phyloP scores from a whole-genome alignment of 2,329 filamentous ascomycete genomes.

The Huntiella omanensis region DNA sequence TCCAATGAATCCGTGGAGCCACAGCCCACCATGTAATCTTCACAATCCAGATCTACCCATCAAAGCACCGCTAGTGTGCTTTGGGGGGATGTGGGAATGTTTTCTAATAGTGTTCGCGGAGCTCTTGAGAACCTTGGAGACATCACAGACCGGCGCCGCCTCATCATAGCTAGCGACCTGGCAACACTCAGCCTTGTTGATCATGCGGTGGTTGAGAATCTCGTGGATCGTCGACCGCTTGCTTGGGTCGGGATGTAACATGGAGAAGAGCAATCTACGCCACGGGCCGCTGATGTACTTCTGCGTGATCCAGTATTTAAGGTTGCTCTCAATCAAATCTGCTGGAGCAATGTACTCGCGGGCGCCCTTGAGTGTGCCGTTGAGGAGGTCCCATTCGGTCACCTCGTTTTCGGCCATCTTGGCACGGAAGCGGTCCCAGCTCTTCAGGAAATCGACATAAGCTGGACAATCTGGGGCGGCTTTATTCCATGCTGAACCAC shows the following conservation, averaged over 20 bases:
- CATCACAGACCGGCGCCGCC: slow-evolving; percentile 30
- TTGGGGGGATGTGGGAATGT: slow-evolving; percentile 27
- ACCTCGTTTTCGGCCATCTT: neutral
- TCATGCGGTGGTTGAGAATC: slow-evolving; percentile 50
- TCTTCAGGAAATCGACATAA: slow-evolving; percentile 45
- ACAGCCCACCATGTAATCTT: neutral
- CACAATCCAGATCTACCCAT: slow-evolving; percentile 6
- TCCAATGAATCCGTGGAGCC: neutral
- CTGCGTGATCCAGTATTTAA: slow-evolving; percentile 25
- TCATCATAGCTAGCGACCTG: slow-evolving; percentile 53
- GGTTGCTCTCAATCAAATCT: neutral
- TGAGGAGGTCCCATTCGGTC: neutral
- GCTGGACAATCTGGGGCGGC: slow-evolving; percentile 37
- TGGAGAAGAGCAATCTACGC: slow-evolving; percentile 55
- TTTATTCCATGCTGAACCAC: slow-evolving; percentile 55
- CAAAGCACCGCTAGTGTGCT: slow-evolving; percentile 28
- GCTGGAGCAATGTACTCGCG: neutral
- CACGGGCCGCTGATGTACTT: slow-evolving; percentile 44
- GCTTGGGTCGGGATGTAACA: slow-evolving; percentile 63
- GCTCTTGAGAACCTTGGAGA: slow-evolving; percentile 31
- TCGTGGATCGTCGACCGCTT: slow-evolving; percentile 52
- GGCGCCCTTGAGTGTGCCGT: neutral
- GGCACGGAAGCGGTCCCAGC: slow-evolving; percentile 49
- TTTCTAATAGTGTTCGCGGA: slow-evolving; percentile 40
- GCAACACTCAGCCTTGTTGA: slow-evolving; percentile 63